phyloP scores from a whole-genome alignment of 1,139 yeast genomes.

The Yamadazyma spencermartinsiae region DNA sequence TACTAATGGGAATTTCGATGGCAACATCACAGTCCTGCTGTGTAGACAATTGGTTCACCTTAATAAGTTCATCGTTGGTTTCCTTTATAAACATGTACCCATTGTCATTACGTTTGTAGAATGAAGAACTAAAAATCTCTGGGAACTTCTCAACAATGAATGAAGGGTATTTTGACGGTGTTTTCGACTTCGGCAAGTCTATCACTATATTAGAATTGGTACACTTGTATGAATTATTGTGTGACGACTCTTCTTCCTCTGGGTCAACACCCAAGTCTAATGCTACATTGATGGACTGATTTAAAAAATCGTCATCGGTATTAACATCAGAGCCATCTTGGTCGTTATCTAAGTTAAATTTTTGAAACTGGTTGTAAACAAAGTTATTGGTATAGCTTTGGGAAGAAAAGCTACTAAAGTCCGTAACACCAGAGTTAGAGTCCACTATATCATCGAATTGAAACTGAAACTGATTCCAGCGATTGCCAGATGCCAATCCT shows the following conservation, averaged over 20 bases:
- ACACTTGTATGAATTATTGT: not conserved
- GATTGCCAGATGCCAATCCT: not conserved
- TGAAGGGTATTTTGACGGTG: constrained; percentile 8
- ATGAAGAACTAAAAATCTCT: constrained; percentile 27
- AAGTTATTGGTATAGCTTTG: not conserved
- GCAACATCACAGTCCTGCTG: not conserved
- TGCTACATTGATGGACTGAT: not conserved
- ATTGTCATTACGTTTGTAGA: constrained; percentile 34
- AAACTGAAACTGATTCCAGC: constrained; percentile 1
- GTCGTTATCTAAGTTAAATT: not conserved
- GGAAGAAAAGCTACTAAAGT: not conserved
- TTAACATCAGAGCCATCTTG: not conserved
- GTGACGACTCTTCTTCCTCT: not conserved
- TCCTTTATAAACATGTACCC: constrained; percentile 43
- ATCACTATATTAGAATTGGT: not conserved
- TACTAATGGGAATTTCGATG: constrained; percentile 10
- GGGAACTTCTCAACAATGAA: constrained; percentile 16
- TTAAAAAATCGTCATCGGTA: not conserved
- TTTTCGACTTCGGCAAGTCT: not conserved
- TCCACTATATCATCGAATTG: constrained; percentile 1
- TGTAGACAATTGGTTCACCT: constrained; percentile 10
- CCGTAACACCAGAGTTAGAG: too few species aligned
- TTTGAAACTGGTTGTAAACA: not conserved
- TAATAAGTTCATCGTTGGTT: constrained; percentile 23
- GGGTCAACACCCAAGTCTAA: not conserved